Percentiles rank a stretch among this genome's conserved stretches.
Evolutionary conservation across 345 rosid species (phyloP).

Genomic region (Gynandropsis gynandra): DNA sequence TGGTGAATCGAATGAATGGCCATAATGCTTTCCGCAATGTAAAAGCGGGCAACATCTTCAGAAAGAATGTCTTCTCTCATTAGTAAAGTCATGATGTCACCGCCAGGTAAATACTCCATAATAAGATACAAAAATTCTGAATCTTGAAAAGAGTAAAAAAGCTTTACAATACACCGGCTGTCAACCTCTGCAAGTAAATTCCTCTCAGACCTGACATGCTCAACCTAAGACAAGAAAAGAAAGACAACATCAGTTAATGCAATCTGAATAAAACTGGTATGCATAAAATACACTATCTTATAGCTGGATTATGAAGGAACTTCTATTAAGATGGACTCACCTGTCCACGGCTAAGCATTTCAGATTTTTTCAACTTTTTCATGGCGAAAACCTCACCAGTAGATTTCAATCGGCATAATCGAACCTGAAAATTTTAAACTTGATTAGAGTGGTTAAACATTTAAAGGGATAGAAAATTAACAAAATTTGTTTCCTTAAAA

Average conservation of each 20-base stretch:
- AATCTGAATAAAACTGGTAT: background rate
- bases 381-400: slow-evolving; percentile 87
- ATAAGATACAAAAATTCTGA: slow-evolving; percentile 87
- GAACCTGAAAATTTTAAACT: slow-evolving; percentile 41
- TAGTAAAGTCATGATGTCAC: slow-evolving; percentile 96
- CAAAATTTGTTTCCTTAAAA: background rate
- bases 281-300: background rate
- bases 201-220: slow-evolving; percentile 97
- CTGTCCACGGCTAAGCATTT: slow-evolving; percentile 99
- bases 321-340: slow-evolving; percentile 28
- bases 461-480: background rate
- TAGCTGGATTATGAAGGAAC: slow-evolving; percentile 1
- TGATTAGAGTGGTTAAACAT: background rate
- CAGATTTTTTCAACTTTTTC: slow-evolving; percentile 95
- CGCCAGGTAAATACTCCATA: slow-evolving; percentile 98
- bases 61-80: slow-evolving; percentile 96
- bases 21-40: slow-evolving; percentile 81
- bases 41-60: slow-evolving; percentile 88
- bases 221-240: slow-evolving; percentile 52
- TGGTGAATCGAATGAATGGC: slow-evolving; percentile 87
- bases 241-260: background rate
- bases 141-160: slow-evolving; percentile 97
- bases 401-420: slow-evolving; percentile 77
- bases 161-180: slow-evolving; percentile 86
- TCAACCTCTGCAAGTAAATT: slow-evolving; percentile 97